These are phyloP conservation scores for Podila minutissima DNA, from an alignment of 192 early-diverging fungal genomes.

Conservation along the genomic window DNA sequence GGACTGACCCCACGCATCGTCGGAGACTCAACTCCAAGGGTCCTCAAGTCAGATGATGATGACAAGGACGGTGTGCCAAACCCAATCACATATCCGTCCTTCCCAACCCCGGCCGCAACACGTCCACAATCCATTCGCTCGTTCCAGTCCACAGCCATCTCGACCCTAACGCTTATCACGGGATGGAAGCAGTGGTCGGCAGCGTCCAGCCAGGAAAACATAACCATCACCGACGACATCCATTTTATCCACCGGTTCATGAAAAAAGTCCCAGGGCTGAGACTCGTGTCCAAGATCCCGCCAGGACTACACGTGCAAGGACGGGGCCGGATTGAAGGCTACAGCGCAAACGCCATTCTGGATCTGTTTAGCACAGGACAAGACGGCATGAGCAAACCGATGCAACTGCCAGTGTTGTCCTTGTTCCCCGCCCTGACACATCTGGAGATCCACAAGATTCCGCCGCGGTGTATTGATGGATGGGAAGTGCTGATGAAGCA, in stretches of 20 bases:
- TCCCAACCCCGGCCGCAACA: constrained; percentile 23
- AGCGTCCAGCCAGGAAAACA: constrained; percentile 2
- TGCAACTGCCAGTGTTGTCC: constrained; percentile 22
- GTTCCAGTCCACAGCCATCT: constrained; percentile 52
- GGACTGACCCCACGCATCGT: constrained; percentile 24
- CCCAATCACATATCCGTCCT: constrained; percentile 11
- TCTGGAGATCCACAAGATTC: constrained; percentile 61
- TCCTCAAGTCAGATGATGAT: constrained; percentile 5
- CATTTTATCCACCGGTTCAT: constrained; percentile 58
- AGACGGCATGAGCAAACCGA: constrained; percentile 10
- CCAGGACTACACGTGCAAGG: constrained; percentile 25
- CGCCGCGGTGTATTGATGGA: constrained; percentile 52
- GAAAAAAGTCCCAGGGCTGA: constrained; percentile 52
- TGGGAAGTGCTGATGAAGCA: constrained; percentile 58
- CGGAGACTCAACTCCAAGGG: constrained; percentile 36
- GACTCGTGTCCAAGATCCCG: constrained; percentile 48
- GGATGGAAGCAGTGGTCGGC: constrained; percentile 59
- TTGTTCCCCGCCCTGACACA: constrained; percentile 56
- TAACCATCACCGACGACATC: constrained; percentile 59
- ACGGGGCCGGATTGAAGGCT: constrained; percentile 33
- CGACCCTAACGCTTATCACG: constrained; percentile 52
- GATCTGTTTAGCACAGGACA: constrained; percentile 10
- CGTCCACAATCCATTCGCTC: constrained; percentile 51
- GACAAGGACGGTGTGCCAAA: not conserved
- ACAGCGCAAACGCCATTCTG: constrained; percentile 23